Percentiles rank a stretch among this genome's conserved stretches.
phyloP scores from a whole-genome alignment of 352 stramenopile genomes.

The Pythium guiyangense region DNA sequence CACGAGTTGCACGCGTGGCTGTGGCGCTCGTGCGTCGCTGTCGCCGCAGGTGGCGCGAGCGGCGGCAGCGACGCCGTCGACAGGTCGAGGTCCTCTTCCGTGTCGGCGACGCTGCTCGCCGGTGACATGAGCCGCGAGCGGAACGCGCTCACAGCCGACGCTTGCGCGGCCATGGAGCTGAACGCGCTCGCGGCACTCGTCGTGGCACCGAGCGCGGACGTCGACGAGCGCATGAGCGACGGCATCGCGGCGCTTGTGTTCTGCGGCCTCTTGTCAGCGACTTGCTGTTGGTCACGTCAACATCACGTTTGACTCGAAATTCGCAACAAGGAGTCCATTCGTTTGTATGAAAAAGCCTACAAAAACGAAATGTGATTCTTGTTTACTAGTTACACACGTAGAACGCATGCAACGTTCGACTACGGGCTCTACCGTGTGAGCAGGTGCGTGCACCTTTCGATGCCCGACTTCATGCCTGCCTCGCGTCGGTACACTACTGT shows the following conservation, averaged over 20 bases:
- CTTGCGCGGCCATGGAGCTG: slow-evolving; percentile 39
- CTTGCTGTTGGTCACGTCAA: too few relatives aligned
- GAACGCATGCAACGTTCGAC: too few relatives aligned
- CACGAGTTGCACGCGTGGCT: slow-evolving; percentile 41
- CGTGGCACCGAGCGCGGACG: slow-evolving; percentile 10
- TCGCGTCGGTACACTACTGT: too few relatives aligned
- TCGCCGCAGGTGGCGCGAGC: slow-evolving; percentile 17
- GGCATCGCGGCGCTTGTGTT: slow-evolving; percentile 35
- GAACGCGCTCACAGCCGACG: slow-evolving; percentile 31
- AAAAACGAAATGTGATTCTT: too few relatives aligned
- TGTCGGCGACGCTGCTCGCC: slow-evolving; percentile 23
- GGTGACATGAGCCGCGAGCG: slow-evolving; percentile 35
- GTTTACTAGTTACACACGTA: too few relatives aligned
- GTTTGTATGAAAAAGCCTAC: too few relatives aligned
- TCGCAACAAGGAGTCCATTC: too few relatives aligned
- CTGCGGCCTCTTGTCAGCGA: too few relatives aligned
- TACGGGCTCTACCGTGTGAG: too few relatives aligned
- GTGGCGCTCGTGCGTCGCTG: slow-evolving; percentile 14
- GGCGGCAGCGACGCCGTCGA: slow-evolving; percentile 27
- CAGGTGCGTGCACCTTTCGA: too few relatives aligned
- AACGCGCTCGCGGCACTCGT: slow-evolving; percentile 17
- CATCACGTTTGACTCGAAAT: too few relatives aligned
- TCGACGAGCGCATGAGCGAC: slow-evolving; percentile 26
- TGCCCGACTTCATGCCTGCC: too few relatives aligned
- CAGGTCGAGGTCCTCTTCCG: slow-evolving; percentile 34